A percentile compares a stretch with the other conserved stretches of the same genome.
phyloP scores from a whole-genome alignment of 495 filamentous ascomycete genomes.

The Amphirosellinia nigrospora region DNA sequence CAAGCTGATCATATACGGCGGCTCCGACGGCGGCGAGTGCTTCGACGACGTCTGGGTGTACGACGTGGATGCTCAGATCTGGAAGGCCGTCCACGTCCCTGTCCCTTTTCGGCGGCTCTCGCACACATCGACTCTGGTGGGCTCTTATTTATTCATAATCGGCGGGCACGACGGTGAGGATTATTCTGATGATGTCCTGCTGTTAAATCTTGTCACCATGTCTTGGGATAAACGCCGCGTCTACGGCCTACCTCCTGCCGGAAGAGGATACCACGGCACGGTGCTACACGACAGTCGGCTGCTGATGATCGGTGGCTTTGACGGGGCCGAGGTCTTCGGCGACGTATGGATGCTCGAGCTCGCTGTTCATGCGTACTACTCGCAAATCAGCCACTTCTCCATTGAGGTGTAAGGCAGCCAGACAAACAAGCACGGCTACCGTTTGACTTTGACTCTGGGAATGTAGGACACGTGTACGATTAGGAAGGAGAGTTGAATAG shows the following conservation, averaged over 20 bases:
- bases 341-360: conserved; percentile 69
- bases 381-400: conserved; percentile 70
- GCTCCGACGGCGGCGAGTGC: conserved; percentile 69
- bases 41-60: conserved; percentile 74
- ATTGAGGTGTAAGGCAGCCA: conserved; percentile 61
- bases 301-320: conserved; percentile 67
- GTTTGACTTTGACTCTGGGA: not conserved
- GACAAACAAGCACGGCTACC: not conserved
- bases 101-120: conserved; percentile 63
- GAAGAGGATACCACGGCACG: conserved; percentile 67
- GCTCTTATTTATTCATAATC: conserved; percentile 69
- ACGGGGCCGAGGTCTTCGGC: conserved; percentile 66
- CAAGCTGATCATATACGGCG: conserved; percentile 71
- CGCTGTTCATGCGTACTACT: conserved; percentile 70
- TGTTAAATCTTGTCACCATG: conserved; percentile 72
- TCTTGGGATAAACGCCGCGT: conserved; percentile 67
- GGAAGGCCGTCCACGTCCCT: conserved; percentile 60
- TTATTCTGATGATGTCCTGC: conserved; percentile 68
- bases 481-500: not conserved
- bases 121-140: conserved; percentile 69
- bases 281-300: conserved; percentile 66
- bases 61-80: conserved; percentile 61
- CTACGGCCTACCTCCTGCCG: conserved; percentile 66
- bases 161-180: conserved; percentile 72
- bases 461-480: conserved; percentile 12